Evolutionary conservation across 805 yeast species (phyloP).

Genomic region (Nakazawaea wickerhamii): DNA sequence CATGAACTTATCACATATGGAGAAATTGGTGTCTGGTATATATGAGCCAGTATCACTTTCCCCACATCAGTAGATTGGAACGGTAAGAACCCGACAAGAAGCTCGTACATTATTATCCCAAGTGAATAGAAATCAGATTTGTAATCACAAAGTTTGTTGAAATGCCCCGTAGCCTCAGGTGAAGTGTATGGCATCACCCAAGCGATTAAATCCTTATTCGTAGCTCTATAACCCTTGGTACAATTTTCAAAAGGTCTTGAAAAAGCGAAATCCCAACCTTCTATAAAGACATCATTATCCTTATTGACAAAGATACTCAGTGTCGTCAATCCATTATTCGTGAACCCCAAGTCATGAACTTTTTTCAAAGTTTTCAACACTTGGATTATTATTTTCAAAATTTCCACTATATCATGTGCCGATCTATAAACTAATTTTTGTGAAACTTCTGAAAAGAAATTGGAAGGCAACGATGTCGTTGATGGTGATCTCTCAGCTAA

Average conservation of each 20-base stretch:
- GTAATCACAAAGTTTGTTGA: constrained; percentile 34
- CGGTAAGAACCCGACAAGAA: constrained; percentile 40
- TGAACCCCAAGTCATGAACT: constrained; percentile 36
- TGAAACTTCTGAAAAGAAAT: not conserved
- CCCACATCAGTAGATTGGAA: constrained; percentile 35
- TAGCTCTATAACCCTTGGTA: constrained; percentile 34
- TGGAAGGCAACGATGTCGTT: constrained; percentile 1
- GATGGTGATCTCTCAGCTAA: constrained; percentile 8
- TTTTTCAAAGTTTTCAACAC: constrained; percentile 21
- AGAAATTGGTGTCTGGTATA: constrained; percentile 34
- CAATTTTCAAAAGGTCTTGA: constrained; percentile 36
- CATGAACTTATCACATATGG: constrained; percentile 29
- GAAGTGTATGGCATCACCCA: constrained; percentile 42
- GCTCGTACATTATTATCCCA: constrained; percentile 45
- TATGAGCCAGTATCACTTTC: constrained; percentile 34
- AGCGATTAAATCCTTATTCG: constrained; percentile 32
- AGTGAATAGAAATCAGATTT: constrained; percentile 44
- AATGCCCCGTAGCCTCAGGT: constrained; percentile 43
- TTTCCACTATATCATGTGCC: constrained; percentile 17
- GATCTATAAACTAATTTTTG: not conserved
- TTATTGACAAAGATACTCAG: constrained; percentile 32
- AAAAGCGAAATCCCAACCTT: constrained; percentile 47
- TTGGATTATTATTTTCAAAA: constrained; percentile 20
- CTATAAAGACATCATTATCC: constrained; percentile 27
- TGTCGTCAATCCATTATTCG: constrained; percentile 42